Conservation (phyloP, 169 alveolate genomes). For the Theileria luwenshuni region DNA sequence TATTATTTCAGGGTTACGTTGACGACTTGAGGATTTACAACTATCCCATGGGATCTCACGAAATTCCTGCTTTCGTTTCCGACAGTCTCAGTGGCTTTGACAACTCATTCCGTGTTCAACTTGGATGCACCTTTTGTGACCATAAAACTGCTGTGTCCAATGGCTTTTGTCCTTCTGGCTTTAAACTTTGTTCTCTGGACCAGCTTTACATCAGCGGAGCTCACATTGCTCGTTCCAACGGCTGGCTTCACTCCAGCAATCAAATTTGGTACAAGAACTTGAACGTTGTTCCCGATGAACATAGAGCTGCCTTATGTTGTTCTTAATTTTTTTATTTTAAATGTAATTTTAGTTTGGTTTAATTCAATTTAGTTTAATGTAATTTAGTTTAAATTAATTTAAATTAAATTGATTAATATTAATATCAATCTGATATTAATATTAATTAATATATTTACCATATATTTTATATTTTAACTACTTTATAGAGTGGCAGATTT, state of each 20-base stretch:
- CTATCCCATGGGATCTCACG: constrained; percentile 47
- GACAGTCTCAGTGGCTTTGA: constrained; percentile 57
- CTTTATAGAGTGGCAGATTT: neutral
- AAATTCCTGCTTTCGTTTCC: constrained; percentile 40
- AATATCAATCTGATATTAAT: no score
- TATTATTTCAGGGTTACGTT: constrained; percentile 51
- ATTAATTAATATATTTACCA: neutral
- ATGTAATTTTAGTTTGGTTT: constrained; percentile 15
- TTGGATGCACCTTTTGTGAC: constrained; percentile 65
- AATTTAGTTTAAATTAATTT: neutral
- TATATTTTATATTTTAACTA: neutral
- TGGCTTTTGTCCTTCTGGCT: constrained; percentile 70
- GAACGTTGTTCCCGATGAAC: constrained; percentile 19
- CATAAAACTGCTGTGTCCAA: constrained; percentile 57
- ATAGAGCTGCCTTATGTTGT: constrained; percentile 58
- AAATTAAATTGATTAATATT: neutral
- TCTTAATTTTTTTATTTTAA: no score
- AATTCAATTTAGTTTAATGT: neutral
- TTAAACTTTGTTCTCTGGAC: constrained; percentile 67
- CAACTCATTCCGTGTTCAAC: constrained; percentile 53
- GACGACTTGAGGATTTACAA: constrained; percentile 66
- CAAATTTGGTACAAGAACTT: constrained; percentile 71
- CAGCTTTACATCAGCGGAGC: constrained; percentile 73
- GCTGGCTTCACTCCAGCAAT: constrained; percentile 68
- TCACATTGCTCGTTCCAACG: constrained; percentile 76